Base-by-base conservation (phyloP, 257 asterid genomes). In the Ophiorrhiza pumila region DNA sequence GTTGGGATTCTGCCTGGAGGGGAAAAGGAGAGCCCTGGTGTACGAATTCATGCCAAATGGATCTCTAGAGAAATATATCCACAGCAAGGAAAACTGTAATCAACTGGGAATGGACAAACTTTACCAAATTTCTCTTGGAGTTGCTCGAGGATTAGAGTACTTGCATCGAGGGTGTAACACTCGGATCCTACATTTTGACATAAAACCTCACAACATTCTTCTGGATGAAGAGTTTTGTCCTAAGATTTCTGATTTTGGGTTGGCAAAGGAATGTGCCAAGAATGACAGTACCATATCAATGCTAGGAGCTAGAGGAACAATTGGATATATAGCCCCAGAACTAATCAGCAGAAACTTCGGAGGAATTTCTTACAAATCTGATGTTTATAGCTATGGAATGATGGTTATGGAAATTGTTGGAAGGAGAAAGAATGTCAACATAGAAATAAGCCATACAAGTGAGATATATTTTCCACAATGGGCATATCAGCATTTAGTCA, bases 191-290 rank as follows among this genome's bases (percentile, higher is more conserved):
- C 86, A 79, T 74, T 75, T 82, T 12, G 80, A 82, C 71, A 82
- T 82, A 68, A 81, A 81, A 23, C 83, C 85, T 42, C 85, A 81
- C 9, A 81, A 81, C 39, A 78, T 82, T 41, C 83, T 82, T 45
- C 75, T 82, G 0, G 83, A 72, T 35, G 46, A 72, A 15, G 47
- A 72, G 18, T 80, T 80, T 35, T 41, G 57, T 68, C 83, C 83
- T 1, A 79, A 66, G 49, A 78, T 78, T 22, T 68, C 82, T 11
- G 79, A 74, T 69, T 78, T 78, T 55, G 82, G 82, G 3, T 12
- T 78, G 1, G 68, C 79, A 15, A 78, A 78, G 29, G 6, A 69
- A 23, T 78, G 76, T 49, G 29, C 42, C 13, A 22, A 63, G 43
- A 69, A 63, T 25, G 75, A 52, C 11, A 79, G 79, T 45, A 69